phyloP scores from a whole-genome alignment of 2,329 filamentous ascomycete genomes.

The Trichoderma gracile region DNA sequence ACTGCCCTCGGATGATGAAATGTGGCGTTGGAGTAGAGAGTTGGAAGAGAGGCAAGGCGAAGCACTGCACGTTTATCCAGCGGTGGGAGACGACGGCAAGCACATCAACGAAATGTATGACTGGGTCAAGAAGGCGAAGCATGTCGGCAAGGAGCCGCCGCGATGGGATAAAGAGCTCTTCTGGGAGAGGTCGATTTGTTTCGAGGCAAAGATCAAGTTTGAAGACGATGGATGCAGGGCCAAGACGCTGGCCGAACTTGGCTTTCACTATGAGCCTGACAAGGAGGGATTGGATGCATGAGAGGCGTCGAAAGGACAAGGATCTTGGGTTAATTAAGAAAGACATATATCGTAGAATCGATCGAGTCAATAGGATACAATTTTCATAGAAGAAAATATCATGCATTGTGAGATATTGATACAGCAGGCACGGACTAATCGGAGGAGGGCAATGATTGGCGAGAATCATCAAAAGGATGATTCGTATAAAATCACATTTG shows the following conservation, averaged over 20 bases:
- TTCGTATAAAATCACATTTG: conserved; percentile 23
- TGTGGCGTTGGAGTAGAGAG: conserved; percentile 67
- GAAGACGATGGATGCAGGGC: conserved; percentile 64
- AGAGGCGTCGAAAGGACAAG: neutral
- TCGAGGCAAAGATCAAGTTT: conserved; percentile 71
- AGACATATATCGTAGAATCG: neutral
- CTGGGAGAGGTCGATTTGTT: conserved; percentile 70
- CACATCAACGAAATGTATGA: conserved; percentile 70
- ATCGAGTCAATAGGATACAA: too few species aligned
- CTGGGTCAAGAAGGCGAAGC: conserved; percentile 56
- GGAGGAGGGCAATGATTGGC: neutral
- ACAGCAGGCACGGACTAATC: conserved; percentile 5
- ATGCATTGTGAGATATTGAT: neutral
- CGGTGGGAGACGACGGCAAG: conserved; percentile 53
- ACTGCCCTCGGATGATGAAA: conserved; percentile 63
- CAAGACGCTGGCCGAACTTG: conserved; percentile 69
- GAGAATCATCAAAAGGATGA: conserved; percentile 13
- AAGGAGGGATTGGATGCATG: neutral
- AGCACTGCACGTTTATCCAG: conserved; percentile 36
- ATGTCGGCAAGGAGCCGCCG: conserved; percentile 66
- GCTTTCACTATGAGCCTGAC: conserved; percentile 57
- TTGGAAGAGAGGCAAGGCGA: conserved; percentile 53
- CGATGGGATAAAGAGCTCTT: conserved; percentile 69
- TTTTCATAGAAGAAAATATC: neutral
- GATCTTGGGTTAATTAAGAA: neutral